Base-by-base conservation (phyloP, 768 basidiomycete species). In the Mycena chlorophos region DNA sequence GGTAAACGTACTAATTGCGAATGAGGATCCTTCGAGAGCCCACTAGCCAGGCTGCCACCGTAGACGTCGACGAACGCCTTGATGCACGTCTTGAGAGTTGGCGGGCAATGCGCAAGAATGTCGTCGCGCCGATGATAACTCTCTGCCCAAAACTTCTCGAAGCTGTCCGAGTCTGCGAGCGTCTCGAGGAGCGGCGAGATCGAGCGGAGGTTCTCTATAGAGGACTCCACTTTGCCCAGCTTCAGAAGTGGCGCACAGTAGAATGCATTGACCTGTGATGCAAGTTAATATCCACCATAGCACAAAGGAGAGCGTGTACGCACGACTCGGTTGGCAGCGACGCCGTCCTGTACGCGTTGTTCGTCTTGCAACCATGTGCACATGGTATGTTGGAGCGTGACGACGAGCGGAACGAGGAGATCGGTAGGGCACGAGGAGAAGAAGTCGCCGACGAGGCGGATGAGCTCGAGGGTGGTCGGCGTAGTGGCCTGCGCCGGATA, bases 101-200 rank as follows among this genome's bases (percentile, higher is more conserved):
- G 62, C 0, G 85, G 82, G 54, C 80, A 78, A 17, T 63, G 54
- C 0, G 60, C 37, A 47, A 64, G 66, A 26, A 78, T 73, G 28
- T 76, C 69, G 25, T 66, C 66, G 30, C 64, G 70, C n/a, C 68
- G 69, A 29, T 81, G 77, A 62, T 82, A 86, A 3, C 81, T 81
- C 34, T 68, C 67, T n/a, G 73, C 73, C 86, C 86, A 88, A 64
- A 83, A 87, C 2, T 66, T 69, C 58, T 75, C 73, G 56, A 87
- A 88, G 1, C 79, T 75, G 5, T 78, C 61, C 1, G 82, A 79
- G 28, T 63, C 69, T 60, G 87, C 86, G 0, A 78, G 78, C 2
- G 84, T 79, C 14, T 70, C 66, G 2, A 88, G 68, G 56, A 86
- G 79, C 20, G 65, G 67, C 6, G 80, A 74, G 19, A 81, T 65